phyloP scores from a whole-genome alignment of 2,329 filamentous ascomycete genomes.

The Dactylellina parvicollis region DNA sequence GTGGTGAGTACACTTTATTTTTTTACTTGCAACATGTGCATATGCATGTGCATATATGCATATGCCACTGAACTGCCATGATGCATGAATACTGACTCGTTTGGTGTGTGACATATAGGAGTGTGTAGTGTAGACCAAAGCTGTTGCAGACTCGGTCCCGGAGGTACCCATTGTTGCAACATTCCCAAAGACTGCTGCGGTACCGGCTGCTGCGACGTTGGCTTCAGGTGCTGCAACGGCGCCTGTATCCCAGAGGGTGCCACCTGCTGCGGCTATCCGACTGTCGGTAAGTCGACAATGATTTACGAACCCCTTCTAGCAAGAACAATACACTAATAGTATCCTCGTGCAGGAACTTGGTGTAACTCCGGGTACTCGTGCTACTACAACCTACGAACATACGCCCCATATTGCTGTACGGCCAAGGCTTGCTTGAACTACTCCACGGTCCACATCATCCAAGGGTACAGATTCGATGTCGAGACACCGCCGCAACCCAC shows the following conservation, averaged over 20 bases:
- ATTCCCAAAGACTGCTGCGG: neutral
- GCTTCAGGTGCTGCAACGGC: neutral
- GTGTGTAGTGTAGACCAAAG: neutral
- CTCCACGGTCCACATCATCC: neutral
- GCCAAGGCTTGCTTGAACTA: neutral
- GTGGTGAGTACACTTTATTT: neutral
- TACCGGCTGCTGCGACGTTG: neutral
- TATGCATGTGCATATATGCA: neutral
- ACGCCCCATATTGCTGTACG: slow-evolving; percentile 1
- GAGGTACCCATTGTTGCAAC: neutral
- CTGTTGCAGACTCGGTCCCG: neutral
- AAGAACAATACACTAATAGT: no score
- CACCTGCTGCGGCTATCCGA: neutral
- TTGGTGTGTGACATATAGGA: neutral
- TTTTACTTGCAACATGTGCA: neutral
- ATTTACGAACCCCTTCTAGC: no score
- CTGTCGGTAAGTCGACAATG: no score
- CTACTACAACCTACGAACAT: neutral
- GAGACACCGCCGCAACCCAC: neutral
- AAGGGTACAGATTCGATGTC: neutral
- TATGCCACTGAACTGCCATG: no score
- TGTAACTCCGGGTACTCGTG: neutral
- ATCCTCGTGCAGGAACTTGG: neutral
- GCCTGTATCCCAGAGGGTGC: neutral
- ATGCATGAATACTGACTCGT: neutral